These are phyloP conservation scores for Spirogloea muscicola DNA, from an alignment of 139 green algal species.

Conservation along the genomic window DNA sequence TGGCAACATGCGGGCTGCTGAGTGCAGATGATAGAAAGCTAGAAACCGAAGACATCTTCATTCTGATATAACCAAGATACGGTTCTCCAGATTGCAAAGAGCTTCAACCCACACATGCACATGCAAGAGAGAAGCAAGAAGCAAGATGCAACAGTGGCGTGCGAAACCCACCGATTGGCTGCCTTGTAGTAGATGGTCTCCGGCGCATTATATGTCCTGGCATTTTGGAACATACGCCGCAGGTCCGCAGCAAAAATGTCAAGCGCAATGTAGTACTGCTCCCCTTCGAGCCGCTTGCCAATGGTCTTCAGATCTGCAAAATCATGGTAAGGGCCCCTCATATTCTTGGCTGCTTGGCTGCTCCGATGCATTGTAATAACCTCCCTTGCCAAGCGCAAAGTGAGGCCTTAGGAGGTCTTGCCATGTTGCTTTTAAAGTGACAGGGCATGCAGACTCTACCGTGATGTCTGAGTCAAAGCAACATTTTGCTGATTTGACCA, in stretches of 20 bases:
- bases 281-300: slow-evolving; percentile 53
- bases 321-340: background rate
- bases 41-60: too few relatives aligned
- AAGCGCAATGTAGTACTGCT: slow-evolving; percentile 80
- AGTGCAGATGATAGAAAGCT: too few relatives aligned
- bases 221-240: slow-evolving; percentile 79
- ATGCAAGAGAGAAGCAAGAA: too few relatives aligned
- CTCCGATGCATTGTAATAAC: background rate
- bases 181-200: slow-evolving; percentile 84
- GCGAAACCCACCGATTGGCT: slow-evolving; percentile 38
- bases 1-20: too few relatives aligned
- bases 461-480: background rate
- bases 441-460: background rate
- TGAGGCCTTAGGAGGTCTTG: background rate
- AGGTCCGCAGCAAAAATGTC: slow-evolving; percentile 93
- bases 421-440: background rate
- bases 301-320: slow-evolving; percentile 48
- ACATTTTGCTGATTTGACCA: background rate
- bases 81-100: too few relatives aligned
- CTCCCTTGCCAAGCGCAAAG: background rate
- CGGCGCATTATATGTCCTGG: slow-evolving; percentile 76
- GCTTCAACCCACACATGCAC: too few relatives aligned
- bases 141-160: too few relatives aligned
- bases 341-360: too few relatives aligned
- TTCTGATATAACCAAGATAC: too few relatives aligned